Conservation (phyloP, 2,329 filamentous ascomycete species). For the Penicillium griseofulvum region DNA sequence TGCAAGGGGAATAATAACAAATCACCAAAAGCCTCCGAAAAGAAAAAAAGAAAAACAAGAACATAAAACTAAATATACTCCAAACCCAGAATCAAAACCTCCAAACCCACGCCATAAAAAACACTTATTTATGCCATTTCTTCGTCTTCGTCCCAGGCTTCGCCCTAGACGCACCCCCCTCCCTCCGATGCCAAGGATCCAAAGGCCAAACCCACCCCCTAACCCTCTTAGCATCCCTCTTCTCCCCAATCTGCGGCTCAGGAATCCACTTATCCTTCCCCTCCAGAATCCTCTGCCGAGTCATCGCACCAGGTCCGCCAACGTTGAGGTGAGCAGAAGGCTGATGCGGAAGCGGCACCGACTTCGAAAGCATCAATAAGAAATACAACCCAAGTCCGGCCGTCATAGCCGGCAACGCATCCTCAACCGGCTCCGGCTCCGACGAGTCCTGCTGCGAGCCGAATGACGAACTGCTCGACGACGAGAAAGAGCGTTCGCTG, state of each 20-base stretch:
- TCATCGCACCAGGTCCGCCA: constrained; percentile 57
- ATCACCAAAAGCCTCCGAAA: neutral
- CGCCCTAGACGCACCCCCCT: constrained; percentile 41
- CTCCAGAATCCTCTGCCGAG: constrained; percentile 55
- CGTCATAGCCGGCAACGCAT: constrained; percentile 46
- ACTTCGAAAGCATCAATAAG: constrained; percentile 64
- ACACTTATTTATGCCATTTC: constrained; percentile 38
- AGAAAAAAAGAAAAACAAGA: neutral
- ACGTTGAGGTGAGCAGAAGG: constrained; percentile 59
- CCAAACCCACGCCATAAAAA: neutral
- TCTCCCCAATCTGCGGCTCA: constrained; percentile 58
- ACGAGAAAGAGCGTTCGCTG: constrained; percentile 28
- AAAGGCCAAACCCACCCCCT: constrained; percentile 63
- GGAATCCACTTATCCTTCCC: constrained; percentile 62
- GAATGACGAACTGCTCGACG: constrained; percentile 17
- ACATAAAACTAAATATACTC: neutral
- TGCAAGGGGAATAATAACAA: constrained; percentile 4
- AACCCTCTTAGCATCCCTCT: constrained; percentile 58
- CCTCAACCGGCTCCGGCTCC: constrained; percentile 6
- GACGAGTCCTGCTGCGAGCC: constrained; percentile 20
- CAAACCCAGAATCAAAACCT: constrained; percentile 1
- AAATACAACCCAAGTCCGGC: constrained; percentile 62
- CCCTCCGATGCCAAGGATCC: constrained; percentile 58
- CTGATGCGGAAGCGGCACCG: constrained; percentile 57
- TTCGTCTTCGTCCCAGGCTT: constrained; percentile 28